Percentiles rank a stretch among this genome's conserved stretches.
Evolutionary conservation across 73 alveolate genomes (phyloP).

Genomic region (Breviolum minutum): DNA sequence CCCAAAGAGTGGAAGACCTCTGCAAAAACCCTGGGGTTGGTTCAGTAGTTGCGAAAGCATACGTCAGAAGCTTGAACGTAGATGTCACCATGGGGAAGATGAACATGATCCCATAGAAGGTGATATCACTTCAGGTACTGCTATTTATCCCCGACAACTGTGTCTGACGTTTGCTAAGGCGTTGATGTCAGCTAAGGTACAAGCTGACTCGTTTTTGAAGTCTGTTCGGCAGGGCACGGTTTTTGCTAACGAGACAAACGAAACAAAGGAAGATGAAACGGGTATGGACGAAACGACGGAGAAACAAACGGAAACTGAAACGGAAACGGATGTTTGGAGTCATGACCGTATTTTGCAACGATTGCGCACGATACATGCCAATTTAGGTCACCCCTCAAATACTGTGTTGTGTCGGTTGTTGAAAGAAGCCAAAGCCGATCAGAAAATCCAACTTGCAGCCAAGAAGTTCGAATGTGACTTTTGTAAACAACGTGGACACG

Average conservation of each 20-base stretch:
- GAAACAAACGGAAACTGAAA: too few relatives aligned
- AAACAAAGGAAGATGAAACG: neutral
- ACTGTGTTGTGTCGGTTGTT: neutral
- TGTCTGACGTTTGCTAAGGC: neutral
- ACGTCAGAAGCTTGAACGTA: neutral
- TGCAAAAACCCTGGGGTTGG: constrained; percentile 67
- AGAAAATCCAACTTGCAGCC: neutral
- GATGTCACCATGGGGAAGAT: neutral
- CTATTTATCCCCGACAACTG: neutral
- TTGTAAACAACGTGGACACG: neutral
- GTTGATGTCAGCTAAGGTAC: neutral
- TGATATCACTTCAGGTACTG: neutral
- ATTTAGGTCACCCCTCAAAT: constrained; percentile 11
- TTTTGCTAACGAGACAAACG: neutral
- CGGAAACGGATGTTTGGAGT: neutral
- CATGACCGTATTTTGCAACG: neutral
- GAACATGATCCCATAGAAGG: neutral
- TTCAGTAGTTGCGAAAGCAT: neutral
- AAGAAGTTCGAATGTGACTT: neutral
- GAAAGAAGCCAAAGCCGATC: neutral
- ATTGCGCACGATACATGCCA: neutral
- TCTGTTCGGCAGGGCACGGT: neutral
- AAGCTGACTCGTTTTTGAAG: neutral
- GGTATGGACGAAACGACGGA: too few relatives aligned
- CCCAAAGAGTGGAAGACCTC: neutral